Percentiles rank a stretch among this genome's conserved stretches.
These are phyloP conservation scores for Sporothrix phasma DNA, from an alignment of 2,329 filamentous ascomycete genomes.

Conservation along the genomic window DNA sequence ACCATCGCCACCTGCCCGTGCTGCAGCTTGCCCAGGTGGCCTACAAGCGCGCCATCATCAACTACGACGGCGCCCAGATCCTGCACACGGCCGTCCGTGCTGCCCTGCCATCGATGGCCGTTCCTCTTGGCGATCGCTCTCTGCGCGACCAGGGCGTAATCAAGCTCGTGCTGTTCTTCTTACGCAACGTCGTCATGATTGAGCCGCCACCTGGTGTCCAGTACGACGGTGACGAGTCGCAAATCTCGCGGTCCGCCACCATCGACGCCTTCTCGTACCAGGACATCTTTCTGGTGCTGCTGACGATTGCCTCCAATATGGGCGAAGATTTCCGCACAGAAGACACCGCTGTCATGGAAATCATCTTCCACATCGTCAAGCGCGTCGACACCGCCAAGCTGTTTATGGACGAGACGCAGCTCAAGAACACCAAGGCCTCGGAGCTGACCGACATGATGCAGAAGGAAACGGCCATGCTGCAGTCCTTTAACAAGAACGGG, in stretches of 20 bases:
- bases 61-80: conserved; percentile 67
- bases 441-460: conserved; percentile 67
- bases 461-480: conserved; percentile 76
- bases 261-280: conserved; percentile 86
- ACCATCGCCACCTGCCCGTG: conserved; percentile 83
- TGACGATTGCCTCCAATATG: conserved; percentile 86
- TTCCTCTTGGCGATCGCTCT: conserved; percentile 63
- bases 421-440: conserved; percentile 56
- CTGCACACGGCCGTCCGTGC: conserved; percentile 72
- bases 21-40: conserved; percentile 76
- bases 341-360: conserved; percentile 82
- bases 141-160: conserved; percentile 84
- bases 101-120: conserved; percentile 76
- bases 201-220: conserved; percentile 60
- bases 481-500: conserved; percentile 64
- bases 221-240: conserved; percentile 78
- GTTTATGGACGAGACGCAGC: conserved; percentile 70
- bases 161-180: conserved; percentile 77
- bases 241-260: conserved; percentile 76
- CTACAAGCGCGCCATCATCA: conserved; percentile 84
- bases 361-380: conserved; percentile 86
- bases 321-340: conserved; percentile 86
- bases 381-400: conserved; percentile 74
- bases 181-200: conserved; percentile 84
- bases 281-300: conserved; percentile 74